Percentiles rank a stretch among this genome's conserved stretches.
Evolutionary conservation across 345 rosid species (phyloP).

Genomic region (Gossypium turneri): DNA sequence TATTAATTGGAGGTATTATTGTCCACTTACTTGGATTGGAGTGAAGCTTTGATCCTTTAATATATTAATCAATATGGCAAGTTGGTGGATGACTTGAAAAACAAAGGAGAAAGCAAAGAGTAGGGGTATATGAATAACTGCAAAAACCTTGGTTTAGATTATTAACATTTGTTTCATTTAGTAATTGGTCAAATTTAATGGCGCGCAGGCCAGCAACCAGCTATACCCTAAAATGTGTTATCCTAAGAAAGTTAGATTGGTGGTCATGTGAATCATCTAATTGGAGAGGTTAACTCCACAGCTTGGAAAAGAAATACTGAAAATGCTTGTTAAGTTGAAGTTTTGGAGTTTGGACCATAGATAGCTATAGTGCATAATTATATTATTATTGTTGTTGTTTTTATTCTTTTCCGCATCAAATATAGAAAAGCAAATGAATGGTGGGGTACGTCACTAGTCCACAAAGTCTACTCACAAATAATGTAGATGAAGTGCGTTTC

Average conservation of each 20-base stretch:
- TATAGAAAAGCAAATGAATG: background rate
- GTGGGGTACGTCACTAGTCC: constrained; percentile 18
- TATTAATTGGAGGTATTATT: no score
- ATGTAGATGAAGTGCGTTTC: constrained; percentile 26
- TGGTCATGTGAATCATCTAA: background rate
- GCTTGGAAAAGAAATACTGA: background rate
- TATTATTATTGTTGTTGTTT: background rate
- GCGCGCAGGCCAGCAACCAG: background rate
- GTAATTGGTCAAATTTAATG: background rate
- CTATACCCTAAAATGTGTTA: background rate
- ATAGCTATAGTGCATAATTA: background rate
- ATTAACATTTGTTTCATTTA: background rate
- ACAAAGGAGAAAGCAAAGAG: background rate
- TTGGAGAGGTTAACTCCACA: background rate
- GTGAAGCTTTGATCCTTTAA: no score
- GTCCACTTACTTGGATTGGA: no score
- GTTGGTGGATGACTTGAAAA: background rate
- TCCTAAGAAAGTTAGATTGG: background rate
- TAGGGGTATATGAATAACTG: no score
- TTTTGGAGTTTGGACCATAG: background rate
- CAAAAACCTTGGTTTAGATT: background rate
- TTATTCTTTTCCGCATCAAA: background rate
- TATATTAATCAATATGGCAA: no score
- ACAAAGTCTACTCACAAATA: constrained; percentile 20
- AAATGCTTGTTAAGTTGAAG: background rate